Evolutionary conservation across 1,139 yeast genomes (phyloP).

Genomic region (Debaryomyces coudertii): DNA sequence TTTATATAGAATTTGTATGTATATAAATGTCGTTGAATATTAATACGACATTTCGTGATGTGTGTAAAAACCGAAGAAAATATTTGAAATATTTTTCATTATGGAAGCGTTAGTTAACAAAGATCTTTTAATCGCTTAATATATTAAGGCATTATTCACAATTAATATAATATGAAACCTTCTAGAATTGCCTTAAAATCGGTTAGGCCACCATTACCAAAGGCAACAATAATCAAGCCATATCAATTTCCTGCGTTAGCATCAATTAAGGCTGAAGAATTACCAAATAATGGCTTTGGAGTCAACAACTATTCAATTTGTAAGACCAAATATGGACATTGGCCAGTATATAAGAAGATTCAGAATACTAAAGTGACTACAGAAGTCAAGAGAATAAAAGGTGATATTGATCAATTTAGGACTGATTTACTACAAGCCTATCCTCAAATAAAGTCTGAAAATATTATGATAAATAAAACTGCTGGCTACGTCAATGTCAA

Average conservation of each 20-base stretch:
- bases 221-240: slow-evolving; percentile 19
- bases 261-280: slow-evolving; percentile 28
- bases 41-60: slow-evolving; percentile 3
- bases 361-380: slow-evolving; percentile 59
- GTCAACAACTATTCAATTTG: slow-evolving; percentile 48
- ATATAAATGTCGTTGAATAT: slow-evolving; percentile 2
- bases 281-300: slow-evolving; percentile 50
- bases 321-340: slow-evolving; percentile 61
- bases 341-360: slow-evolving; percentile 69
- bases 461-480: slow-evolving; percentile 44
- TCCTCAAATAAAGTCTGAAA: slow-evolving; percentile 46
- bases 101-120: neutral
- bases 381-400: slow-evolving; percentile 65
- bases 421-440: slow-evolving; percentile 55
- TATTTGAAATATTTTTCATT: slow-evolving; percentile 7
- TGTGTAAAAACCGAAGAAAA: slow-evolving; percentile 7
- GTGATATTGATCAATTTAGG: slow-evolving; percentile 61
- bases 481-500: slow-evolving; percentile 53
- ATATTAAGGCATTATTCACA: neutral
- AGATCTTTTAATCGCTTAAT: neutral
- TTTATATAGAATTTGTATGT: no score
- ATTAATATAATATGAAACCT: slow-evolving; percentile 29
- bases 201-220: slow-evolving; percentile 27
- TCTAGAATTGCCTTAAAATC: slow-evolving; percentile 27
- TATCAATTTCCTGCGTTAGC: slow-evolving; percentile 34